A percentile compares a stretch with the other conserved stretches of the same genome.
Evolutionary conservation across 2,329 filamentous ascomycete species (phyloP).

Genomic region (Bipolaris cookei): DNA sequence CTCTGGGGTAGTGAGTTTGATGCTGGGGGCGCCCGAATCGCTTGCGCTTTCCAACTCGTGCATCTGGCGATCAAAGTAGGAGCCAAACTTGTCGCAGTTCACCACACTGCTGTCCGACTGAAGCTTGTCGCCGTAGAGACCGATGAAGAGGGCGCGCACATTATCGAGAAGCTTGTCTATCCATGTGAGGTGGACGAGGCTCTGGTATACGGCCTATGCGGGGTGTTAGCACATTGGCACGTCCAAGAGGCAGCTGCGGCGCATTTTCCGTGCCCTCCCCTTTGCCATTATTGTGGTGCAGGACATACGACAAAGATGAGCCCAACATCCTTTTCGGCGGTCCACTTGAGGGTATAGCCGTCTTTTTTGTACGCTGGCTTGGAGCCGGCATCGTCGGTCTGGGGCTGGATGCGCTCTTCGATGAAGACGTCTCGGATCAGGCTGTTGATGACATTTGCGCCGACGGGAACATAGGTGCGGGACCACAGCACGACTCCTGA

Average conservation of each 20-base stretch:
- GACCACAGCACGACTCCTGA: slow-evolving; percentile 98
- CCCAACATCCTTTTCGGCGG: slow-evolving; percentile 87
- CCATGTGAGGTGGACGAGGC: slow-evolving; percentile 92
- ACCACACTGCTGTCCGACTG: slow-evolving; percentile 79
- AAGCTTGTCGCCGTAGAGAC: slow-evolving; percentile 86
- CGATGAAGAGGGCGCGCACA: slow-evolving; percentile 88
- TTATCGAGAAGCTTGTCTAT: slow-evolving; percentile 96
- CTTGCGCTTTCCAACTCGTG: slow-evolving; percentile 74
- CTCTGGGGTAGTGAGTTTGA: slow-evolving; percentile 57
- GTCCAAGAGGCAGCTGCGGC: background rate
- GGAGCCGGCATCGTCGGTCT: slow-evolving; percentile 64
- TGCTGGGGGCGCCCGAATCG: slow-evolving; percentile 41
- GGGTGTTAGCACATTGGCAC: slow-evolving; percentile 3
- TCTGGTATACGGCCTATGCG: slow-evolving; percentile 89
- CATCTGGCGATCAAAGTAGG: slow-evolving; percentile 94
- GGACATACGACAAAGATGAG: slow-evolving; percentile 86
- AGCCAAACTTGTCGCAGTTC: slow-evolving; percentile 78
- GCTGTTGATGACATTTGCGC: slow-evolving; percentile 84
- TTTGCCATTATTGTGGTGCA: background rate
- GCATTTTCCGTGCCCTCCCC: background rate
- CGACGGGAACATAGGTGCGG: slow-evolving; percentile 79
- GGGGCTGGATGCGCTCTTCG: slow-evolving; percentile 78
- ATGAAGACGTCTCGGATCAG: slow-evolving; percentile 98
- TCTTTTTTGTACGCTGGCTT: slow-evolving; percentile 86
- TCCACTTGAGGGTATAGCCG: slow-evolving; percentile 95